Base-by-base conservation (phyloP, 306 rosid species). In the Cucumis hystrix region DNA sequence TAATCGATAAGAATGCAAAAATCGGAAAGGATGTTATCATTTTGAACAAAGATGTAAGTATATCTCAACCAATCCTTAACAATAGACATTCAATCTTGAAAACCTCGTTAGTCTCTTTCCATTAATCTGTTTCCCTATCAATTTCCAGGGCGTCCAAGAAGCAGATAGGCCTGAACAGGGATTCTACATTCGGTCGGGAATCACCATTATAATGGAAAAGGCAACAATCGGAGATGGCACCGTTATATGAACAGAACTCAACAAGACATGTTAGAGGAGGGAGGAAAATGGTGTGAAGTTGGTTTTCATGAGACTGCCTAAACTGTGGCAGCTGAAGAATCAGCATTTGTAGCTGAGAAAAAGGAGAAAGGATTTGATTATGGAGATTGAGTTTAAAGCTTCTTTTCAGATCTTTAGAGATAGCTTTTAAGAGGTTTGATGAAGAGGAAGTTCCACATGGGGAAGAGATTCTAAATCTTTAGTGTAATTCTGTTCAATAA, bases 1-100 rank as follows among this genome's bases (percentile, higher is more conserved):
- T 94, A 69, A 89, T 94, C 23, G 98, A 94, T 84, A 94, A 94
- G 93, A 94, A 91, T 56, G 98, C 90, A 33, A 91, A 74, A 86
- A 91, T 94, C 0, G 98, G 98, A 67, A 90, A 87, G 80, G 87
- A 90, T 43, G 97, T 87, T 17, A 13, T 86, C 78, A 90, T 94
- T 82, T 79, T 78, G 87, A 94, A 94, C 88, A 89, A 81, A 83
- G 97, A 89, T 67, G 98, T 93, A 84, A 91, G 95, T 67, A 40
- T 13, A 7, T 18, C 39, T 33, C 39, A n/a, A 39, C 52, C 57
- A 67, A 4, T 3, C 21, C 21, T 37, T 1, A 30, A 56, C 76
- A 47, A 14, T 11, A 23, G 9, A 10, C 43, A 72, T 51, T 51
- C 77, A 16, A 11, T 52, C 47, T 14, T 28, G 7, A 69, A 43